Base-by-base conservation (phyloP, 2,329 filamentous ascomycete species). In the Fusarium globosum region DNA sequence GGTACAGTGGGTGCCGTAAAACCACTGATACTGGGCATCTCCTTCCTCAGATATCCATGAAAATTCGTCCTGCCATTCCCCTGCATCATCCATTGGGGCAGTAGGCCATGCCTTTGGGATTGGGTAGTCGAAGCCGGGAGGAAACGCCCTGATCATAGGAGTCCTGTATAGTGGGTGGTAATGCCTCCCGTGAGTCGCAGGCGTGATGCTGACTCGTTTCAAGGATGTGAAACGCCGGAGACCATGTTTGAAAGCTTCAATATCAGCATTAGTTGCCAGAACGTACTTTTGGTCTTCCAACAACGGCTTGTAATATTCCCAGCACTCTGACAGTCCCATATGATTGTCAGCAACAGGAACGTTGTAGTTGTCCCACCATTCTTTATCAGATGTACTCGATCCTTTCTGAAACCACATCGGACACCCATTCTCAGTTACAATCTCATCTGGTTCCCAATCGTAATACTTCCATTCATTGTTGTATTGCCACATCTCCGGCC, bases 91-190 rank as follows among this genome's bases (percentile, higher is more conserved):
- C 43, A 23, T 42, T 9, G 18, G 39, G 9, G 6, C 2, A 14
- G 20, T 13, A 13, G 58, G 59, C 63, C 63, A 66, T 26, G 36
- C 21, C 21, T 13, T 48, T 5, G 64, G 61, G 5, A 45, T 11
- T 13, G 64, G 45, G 7, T 66, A 67, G n/a, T 59, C 62, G 7
- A 67, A 66, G 1, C 45, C n/a, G 2, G 11, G 20, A 41, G 64
- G 64, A 15, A 67, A 66, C 0, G 43, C 20, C 4, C 35, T 66
- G 8, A 67, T 66, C 51, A 67, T 66, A 4, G 61, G 64, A 10
- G 61, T 67, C 1, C 6, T 39, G 14, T 41, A 33, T 12, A 67
- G 36, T 4, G 64, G 61, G 4, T 45, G 21, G 0, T 28, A 16
- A 18, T 30, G 8, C 4, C 45, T 28, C 18, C 64, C 51, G 16